A percentile compares a stretch with the other conserved stretches of the same genome.
phyloP scores from a whole-genome alignment of 306 rosid genomes.

The Mimosa bimucronata region DNA sequence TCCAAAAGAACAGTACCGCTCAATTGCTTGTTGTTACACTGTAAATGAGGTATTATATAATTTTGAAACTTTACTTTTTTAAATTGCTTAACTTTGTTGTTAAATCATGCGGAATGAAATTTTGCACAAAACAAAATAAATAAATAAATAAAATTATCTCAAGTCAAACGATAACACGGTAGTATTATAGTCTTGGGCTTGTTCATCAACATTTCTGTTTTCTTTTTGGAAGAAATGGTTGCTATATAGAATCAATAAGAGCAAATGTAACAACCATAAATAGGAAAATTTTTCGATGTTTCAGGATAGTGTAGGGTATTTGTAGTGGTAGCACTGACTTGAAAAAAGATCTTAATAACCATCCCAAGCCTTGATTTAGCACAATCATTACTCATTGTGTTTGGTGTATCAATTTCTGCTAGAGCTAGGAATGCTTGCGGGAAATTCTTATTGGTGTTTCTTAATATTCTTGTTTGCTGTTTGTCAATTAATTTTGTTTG shows the following conservation, averaged over 20 bases:
- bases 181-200: conserved; percentile 10
- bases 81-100: conserved; percentile 6
- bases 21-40: not conserved
- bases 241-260: not conserved
- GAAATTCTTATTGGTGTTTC: not conserved
- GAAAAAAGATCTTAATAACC: not conserved
- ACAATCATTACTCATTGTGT: not conserved
- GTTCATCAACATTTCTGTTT: conserved; percentile 17
- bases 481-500: conserved; percentile 24
- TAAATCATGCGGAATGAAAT: conserved; percentile 24
- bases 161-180: conserved; percentile 21
- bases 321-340: not conserved
- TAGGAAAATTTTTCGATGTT: not conserved
- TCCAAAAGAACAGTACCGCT: conserved; percentile 13
- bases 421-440: not conserved
- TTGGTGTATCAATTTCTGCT: not conserved
- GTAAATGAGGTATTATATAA: not conserved
- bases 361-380: not conserved
- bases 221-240: conserved; percentile 13
- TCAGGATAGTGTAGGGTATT: not conserved
- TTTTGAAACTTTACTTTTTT: conserved; percentile 1
- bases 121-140: not conserved
- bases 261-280: not conserved
- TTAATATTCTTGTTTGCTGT: conserved; percentile 1
- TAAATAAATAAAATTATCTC: no score